phyloP scores from a whole-genome alignment of 2,329 filamentous ascomycete genomes.

The Moelleriella libera region DNA sequence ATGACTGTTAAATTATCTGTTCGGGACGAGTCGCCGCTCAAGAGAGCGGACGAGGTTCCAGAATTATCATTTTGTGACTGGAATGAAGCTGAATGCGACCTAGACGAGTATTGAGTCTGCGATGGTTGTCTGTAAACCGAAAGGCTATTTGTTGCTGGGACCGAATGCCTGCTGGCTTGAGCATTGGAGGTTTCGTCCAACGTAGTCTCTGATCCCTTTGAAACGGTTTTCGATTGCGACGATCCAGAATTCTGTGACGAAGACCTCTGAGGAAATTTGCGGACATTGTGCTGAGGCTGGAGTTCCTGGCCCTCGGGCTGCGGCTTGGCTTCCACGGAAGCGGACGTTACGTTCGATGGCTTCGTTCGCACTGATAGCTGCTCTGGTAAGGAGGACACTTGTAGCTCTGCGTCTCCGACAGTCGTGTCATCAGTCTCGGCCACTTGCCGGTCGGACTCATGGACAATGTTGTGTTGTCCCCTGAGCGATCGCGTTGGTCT shows the following conservation, averaged over 20 bases:
- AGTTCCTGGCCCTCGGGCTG: conserved; percentile 26
- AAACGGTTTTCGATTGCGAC: conserved; percentile 11
- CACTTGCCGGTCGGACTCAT: conserved; percentile 27
- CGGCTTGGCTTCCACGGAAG: conserved; percentile 41
- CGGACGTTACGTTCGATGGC: conserved; percentile 17
- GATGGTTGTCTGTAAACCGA: neutral
- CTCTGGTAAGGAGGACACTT: conserved; percentile 13
- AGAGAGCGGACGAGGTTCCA: conserved; percentile 42
- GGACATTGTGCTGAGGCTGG: conserved; percentile 11
- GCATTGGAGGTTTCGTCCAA: conserved; percentile 25
- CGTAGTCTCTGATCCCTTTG: conserved; percentile 10
- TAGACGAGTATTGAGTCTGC: conserved; percentile 6
- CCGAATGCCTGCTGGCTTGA: conserved; percentile 3
- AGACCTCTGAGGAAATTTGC: conserved; percentile 35
- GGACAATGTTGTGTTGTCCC: conserved; percentile 30
- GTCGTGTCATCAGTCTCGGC: conserved; percentile 28
- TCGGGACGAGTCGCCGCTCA: conserved; percentile 49
- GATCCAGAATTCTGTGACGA: conserved; percentile 36
- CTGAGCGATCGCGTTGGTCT: conserved; percentile 34
- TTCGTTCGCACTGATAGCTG: conserved; percentile 19
- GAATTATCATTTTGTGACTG: conserved; percentile 12
- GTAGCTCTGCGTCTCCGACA: conserved; percentile 13
- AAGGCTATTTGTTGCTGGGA: neutral
- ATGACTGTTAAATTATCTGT: conserved; percentile 73
- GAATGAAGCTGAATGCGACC: conserved; percentile 1